Conservation (phyloP, 2,329 filamentous ascomycete genomes). For the Sarocladiaceae sp. region DNA sequence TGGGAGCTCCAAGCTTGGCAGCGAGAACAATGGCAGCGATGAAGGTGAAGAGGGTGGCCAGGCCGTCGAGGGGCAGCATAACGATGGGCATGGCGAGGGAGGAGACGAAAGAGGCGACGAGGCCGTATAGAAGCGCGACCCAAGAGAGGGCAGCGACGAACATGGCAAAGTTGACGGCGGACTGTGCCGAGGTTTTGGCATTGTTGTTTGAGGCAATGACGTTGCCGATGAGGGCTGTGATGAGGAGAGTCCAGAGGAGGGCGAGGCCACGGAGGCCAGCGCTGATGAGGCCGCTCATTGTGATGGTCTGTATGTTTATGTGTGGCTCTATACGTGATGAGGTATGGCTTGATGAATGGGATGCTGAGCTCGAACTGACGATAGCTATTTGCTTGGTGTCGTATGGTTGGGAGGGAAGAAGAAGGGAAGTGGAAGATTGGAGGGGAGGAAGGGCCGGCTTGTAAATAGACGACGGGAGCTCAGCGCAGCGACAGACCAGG, state of each 20-base stretch:
- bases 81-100: slow-evolving; percentile 45
- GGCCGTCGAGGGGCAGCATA: slow-evolving; percentile 48
- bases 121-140: slow-evolving; percentile 58
- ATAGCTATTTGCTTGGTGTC: neutral
- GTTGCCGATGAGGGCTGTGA: slow-evolving; percentile 52
- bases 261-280: slow-evolving; percentile 41
- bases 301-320: slow-evolving; percentile 13
- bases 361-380: slow-evolving; percentile 1
- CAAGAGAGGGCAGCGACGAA: slow-evolving; percentile 63
- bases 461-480: too few relatives aligned
- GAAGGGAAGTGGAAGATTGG: neutral
- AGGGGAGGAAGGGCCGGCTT: too few relatives aligned
- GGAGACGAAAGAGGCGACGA: slow-evolving; percentile 49
- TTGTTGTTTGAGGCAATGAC: slow-evolving; percentile 45
- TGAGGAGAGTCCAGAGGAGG: slow-evolving; percentile 45
- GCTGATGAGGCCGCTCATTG: slow-evolving; percentile 33
- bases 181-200: slow-evolving; percentile 33
- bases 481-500: too few relatives aligned
- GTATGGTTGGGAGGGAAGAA: neutral
- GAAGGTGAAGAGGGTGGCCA: slow-evolving; percentile 62
- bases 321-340: neutral
- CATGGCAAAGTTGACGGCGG: slow-evolving; percentile 59
- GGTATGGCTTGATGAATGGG: neutral
- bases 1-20: slow-evolving; percentile 60
- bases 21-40: slow-evolving; percentile 65